Conservation (phyloP, 2,329 filamentous ascomycete species). For the Colletotrichum tanaceti region DNA sequence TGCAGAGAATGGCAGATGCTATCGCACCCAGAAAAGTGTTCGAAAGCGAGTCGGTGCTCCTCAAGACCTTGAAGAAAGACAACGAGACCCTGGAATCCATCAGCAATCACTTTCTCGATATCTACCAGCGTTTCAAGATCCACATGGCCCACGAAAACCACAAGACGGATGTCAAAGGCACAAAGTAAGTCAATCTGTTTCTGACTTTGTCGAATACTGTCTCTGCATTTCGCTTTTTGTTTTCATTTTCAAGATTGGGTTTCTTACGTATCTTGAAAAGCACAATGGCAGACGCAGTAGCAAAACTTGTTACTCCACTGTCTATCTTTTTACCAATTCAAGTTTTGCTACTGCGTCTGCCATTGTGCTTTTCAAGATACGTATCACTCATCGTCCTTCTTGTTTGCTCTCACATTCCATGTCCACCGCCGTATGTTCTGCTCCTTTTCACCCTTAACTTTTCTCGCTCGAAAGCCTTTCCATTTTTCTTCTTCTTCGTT, state of each 20-base stretch:
- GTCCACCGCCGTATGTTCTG: too few relatives aligned
- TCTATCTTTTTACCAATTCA: background rate
- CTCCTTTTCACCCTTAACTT: background rate
- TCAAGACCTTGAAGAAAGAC: slow-evolving; percentile 77
- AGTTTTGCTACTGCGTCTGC: background rate
- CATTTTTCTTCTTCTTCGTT: too few relatives aligned
- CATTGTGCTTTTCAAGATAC: background rate
- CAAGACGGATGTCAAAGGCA: slow-evolving; percentile 75
- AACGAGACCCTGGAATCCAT: slow-evolving; percentile 81
- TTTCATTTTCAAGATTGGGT: background rate
- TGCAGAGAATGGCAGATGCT: slow-evolving; percentile 75
- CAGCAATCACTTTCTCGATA: slow-evolving; percentile 77
- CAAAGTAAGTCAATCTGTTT: slow-evolving; percentile 55
- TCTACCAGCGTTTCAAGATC: slow-evolving; percentile 76
- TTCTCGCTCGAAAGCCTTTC: background rate
- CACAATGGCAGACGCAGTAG: too few relatives aligned
- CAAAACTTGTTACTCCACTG: background rate
- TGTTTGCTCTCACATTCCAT: background rate
- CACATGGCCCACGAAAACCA: slow-evolving; percentile 83
- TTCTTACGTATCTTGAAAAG: too few relatives aligned
- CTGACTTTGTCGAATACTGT: background rate
- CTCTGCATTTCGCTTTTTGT: background rate
- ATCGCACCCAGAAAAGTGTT: slow-evolving; percentile 75
- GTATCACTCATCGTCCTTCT: background rate
- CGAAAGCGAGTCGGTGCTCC: slow-evolving; percentile 73